These are phyloP conservation scores for Prototheca stagnorum DNA, from an alignment of 163 green algal genomes.

Conservation along the genomic window DNA sequence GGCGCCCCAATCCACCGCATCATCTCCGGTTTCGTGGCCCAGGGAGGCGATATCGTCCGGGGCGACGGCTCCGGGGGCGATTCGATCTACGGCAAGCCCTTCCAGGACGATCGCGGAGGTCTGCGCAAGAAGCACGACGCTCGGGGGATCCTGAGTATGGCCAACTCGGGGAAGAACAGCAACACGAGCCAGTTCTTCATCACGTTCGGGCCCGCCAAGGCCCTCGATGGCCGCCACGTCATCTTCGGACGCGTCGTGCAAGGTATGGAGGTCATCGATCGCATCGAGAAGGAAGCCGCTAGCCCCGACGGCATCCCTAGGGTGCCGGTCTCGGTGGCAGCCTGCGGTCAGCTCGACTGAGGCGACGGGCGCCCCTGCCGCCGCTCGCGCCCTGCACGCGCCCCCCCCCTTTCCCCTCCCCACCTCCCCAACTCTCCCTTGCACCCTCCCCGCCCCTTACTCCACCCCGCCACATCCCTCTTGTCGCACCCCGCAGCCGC, in stretches of 20 bases:
- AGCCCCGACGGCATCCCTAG: no score
- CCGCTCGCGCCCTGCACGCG: no score
- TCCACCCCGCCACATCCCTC: no score
- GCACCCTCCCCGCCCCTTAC: no score
- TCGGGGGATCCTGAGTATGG: constrained; percentile 47
- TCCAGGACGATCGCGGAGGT: constrained; percentile 66
- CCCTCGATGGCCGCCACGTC: constrained; percentile 67
- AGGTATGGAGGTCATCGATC: constrained; percentile 54
- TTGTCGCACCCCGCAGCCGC: no score
- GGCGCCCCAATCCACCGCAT: constrained; percentile 61
- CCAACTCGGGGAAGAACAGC: constrained; percentile 44
- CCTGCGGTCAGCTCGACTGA: no score
- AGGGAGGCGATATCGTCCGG: constrained; percentile 55
- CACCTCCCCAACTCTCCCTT: no score
- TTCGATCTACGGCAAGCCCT: constrained; percentile 23
- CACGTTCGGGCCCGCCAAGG: constrained; percentile 40
- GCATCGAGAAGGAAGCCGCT: constrained; percentile 27
- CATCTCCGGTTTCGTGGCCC: constrained; percentile 51
- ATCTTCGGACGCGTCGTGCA: constrained; percentile 67
- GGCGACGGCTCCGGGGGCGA: constrained; percentile 9
- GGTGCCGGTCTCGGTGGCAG: no score
- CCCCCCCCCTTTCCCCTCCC: no score
- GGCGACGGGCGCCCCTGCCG: no score
- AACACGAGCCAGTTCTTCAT: constrained; percentile 77
- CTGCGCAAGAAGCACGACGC: constrained; percentile 52